Base-by-base conservation (phyloP, 2,329 filamentous ascomycete species). In the Fusarium albidum region DNA sequence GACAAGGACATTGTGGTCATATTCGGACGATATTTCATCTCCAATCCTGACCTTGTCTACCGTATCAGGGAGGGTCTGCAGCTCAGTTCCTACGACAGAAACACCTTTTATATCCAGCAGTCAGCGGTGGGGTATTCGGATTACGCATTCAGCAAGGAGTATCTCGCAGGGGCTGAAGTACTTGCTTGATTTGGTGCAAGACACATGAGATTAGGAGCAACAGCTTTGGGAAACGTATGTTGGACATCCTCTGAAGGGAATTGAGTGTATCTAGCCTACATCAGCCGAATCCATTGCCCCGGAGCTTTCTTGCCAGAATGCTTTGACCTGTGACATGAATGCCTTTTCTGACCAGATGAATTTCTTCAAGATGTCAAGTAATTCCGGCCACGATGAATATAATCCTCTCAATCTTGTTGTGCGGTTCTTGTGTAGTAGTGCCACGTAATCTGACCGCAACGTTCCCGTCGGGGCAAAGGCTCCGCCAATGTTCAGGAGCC, bases 321-420 rank as follows among this genome's bases (percentile, higher is more conserved):
- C 55, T 37, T 67, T 68, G 0, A 71, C 67, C 2, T 68, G 65
- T 5, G 51, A 31, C 35, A 47, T 11, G 42, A 76, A 77, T 26
- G 72, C 73, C 5, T 62, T 66, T 2, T 75, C 70, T 9, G 75
- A 77, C 75, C 75, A 78, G 29, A 73, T 71, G 39, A 76, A 77
- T 25, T 63, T 63, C 40, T 65, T 66, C 33, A 77, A 45, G 17
- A 72, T 64, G 13, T 38, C 35, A 25, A 69, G 57, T 17, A 75
- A 15, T 32, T 69, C 66, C 8, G 62, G 18, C 71, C 72, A 75
- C 35, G 74, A 71, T 10, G 6, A 38, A 46, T 68, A 67, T 17
- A 51, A 18, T 12, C 46, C 47, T 25, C 40, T 7, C 61, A 64
- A 26, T 57, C 58, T 31, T 26, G 27, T 15, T 2, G n/a, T 7